A percentile compares a stretch with the other conserved stretches of the same genome.
Conservation (phyloP, 306 rosid species). For the Inga oerstediana region DNA sequence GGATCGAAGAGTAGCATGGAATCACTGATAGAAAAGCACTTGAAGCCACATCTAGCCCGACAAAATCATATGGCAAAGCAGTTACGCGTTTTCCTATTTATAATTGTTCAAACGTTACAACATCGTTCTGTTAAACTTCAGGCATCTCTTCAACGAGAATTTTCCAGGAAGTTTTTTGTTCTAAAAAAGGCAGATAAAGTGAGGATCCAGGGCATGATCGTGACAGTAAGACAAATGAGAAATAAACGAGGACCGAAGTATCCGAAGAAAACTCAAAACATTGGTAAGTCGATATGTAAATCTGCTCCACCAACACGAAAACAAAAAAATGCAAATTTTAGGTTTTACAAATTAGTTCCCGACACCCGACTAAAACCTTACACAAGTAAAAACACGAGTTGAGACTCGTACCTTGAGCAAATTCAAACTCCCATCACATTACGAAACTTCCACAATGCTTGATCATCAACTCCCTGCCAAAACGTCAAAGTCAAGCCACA, state of each 20-base stretch:
- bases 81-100: neutral
- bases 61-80: slow-evolving; percentile 14
- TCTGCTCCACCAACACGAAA: neutral
- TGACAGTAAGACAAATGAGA: neutral
- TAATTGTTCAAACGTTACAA: neutral
- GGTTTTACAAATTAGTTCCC: slow-evolving; percentile 29
- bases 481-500: slow-evolving; percentile 6
- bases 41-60: slow-evolving; percentile 21
- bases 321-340: neutral
- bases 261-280: neutral
- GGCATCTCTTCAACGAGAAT: neutral
- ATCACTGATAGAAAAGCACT: neutral
- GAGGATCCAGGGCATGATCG: neutral
- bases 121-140: neutral
- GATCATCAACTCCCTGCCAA: slow-evolving; percentile 27
- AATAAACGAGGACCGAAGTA: neutral
- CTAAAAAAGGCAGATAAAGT: slow-evolving; percentile 17
- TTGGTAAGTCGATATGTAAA: neutral
- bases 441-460: slow-evolving; percentile 17
- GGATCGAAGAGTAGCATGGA: neutral
- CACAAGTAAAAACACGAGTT: neutral
- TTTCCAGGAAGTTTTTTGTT: slow-evolving; percentile 4
- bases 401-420: slow-evolving; percentile 12
- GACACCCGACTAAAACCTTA: neutral
- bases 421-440: slow-evolving; percentile 19